phyloP scores from a whole-genome alignment of 371 early-diverging fungal species.

The Saksenaea vasiformis region DNA sequence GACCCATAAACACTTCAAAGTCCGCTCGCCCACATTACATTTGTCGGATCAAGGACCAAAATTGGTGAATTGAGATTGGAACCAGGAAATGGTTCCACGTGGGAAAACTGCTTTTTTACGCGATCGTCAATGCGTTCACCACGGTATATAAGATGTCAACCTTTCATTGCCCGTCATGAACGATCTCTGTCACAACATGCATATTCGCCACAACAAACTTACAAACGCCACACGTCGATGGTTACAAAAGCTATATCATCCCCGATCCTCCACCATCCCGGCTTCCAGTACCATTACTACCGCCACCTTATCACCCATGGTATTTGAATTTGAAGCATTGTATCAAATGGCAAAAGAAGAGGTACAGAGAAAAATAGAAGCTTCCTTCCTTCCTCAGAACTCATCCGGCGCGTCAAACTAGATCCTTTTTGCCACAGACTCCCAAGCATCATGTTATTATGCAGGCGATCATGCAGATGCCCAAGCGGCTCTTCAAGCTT shows the following conservation, averaged over 20 bases:
- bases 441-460: constrained; percentile 33
- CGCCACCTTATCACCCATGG: background rate
- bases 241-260: background rate
- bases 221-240: background rate
- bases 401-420: too few species aligned
- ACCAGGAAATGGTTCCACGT: background rate
- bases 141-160: background rate
- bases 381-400: too few species aligned
- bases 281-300: background rate
- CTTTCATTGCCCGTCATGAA: background rate
- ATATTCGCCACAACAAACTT: background rate
- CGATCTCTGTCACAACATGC: background rate
- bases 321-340: constrained; percentile 14
- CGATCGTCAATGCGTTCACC: background rate
- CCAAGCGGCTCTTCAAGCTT: constrained; percentile 17
- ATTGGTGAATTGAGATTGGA: background rate
- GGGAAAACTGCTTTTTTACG: background rate
- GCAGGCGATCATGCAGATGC: constrained; percentile 21
- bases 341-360: constrained; percentile 23
- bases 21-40: too few species aligned
- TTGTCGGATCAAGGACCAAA: background rate
- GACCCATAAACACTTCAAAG: background rate
- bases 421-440: constrained; percentile 29
- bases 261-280: background rate
- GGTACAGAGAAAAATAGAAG: constrained; percentile 12